A percentile compares a stretch with the other conserved stretches of the same genome.
phyloP scores from a whole-genome alignment of 257 asterid genomes.

The Handroanthus guayacan region DNA sequence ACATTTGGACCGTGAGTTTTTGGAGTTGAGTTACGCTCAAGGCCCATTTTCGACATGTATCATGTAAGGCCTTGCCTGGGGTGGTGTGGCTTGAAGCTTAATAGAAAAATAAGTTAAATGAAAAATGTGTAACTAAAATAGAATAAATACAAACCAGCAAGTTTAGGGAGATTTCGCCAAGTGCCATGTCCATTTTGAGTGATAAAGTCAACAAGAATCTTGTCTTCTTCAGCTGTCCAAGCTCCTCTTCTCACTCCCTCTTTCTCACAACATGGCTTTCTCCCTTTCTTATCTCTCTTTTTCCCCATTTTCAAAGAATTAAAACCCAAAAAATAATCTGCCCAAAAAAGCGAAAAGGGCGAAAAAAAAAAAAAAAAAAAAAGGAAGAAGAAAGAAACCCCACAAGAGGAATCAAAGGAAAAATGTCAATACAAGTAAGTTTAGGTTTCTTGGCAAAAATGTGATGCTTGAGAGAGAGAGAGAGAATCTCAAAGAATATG shows the following conservation, averaged over 20 bases:
- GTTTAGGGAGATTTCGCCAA: slow-evolving; percentile 77
- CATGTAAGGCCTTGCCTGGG: too few species aligned
- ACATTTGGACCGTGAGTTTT: too few species aligned
- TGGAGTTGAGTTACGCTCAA: too few species aligned
- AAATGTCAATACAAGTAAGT: too few species aligned
- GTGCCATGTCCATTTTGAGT: slow-evolving; percentile 60
- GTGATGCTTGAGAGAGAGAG: too few species aligned
- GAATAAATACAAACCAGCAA: slow-evolving; percentile 51
- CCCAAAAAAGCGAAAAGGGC: slow-evolving; percentile 17
- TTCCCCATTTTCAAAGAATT: slow-evolving; percentile 43
- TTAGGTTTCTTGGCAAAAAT: too few species aligned
- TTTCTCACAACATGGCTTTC: slow-evolving; percentile 61
- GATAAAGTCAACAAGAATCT: slow-evolving; percentile 68
- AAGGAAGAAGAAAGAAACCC: too few species aligned
- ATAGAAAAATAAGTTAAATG: background rate
- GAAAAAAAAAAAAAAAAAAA: background rate
- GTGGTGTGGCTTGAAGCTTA: too few species aligned
- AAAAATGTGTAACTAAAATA: background rate
- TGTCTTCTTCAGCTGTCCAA: slow-evolving; percentile 80
- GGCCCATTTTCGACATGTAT: too few species aligned
- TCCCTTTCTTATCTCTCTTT: slow-evolving; percentile 46
- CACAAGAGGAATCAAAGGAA: too few species aligned
- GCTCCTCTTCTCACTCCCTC: slow-evolving; percentile 66
- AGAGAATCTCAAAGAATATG: too few species aligned
- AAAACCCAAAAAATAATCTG: slow-evolving; percentile 17